phyloP scores from a whole-genome alignment of 805 yeast genomes.

The Schwanniomyces yamadae region DNA sequence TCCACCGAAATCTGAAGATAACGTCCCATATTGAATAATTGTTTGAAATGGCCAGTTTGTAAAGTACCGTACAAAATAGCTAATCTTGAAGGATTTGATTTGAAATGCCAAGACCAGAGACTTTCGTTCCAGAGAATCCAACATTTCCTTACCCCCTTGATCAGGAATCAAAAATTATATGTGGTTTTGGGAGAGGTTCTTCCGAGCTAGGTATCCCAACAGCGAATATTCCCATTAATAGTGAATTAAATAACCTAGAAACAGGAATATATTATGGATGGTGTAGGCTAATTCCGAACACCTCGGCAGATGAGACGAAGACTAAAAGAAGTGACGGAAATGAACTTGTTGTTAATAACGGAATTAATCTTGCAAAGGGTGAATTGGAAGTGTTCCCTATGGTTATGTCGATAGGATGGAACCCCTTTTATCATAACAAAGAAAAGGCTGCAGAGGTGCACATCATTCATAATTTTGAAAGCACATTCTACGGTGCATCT shows the following conservation, averaged over 20 bases:
- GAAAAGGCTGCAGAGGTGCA: constrained; percentile 86
- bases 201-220: constrained; percentile 93
- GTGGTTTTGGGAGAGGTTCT: constrained; percentile 97
- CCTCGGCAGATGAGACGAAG: constrained; percentile 10
- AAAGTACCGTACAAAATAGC: too few species aligned
- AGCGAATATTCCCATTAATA: constrained; percentile 75
- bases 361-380: constrained; percentile 45
- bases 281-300: constrained; percentile 36
- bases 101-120: constrained; percentile 40
- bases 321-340: constrained; percentile 24
- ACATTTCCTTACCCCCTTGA: constrained; percentile 54
- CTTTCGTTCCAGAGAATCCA: constrained; percentile 41
- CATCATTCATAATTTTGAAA: constrained; percentile 67
- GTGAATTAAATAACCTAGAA: constrained; percentile 41
- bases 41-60: neutral
- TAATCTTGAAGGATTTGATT: too few species aligned
- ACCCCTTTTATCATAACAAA: constrained; percentile 82
- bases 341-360: constrained; percentile 55
- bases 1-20: too few species aligned
- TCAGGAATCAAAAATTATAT: constrained; percentile 48
- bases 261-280: constrained; percentile 94
- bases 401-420: constrained; percentile 96
- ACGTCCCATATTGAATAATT: too few species aligned
- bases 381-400: constrained; percentile 63
- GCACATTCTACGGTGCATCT: constrained; percentile 78